Evolutionary conservation across 192 early-diverging fungal species (phyloP).

Genomic region (Ambispora gerdemannii): DNA sequence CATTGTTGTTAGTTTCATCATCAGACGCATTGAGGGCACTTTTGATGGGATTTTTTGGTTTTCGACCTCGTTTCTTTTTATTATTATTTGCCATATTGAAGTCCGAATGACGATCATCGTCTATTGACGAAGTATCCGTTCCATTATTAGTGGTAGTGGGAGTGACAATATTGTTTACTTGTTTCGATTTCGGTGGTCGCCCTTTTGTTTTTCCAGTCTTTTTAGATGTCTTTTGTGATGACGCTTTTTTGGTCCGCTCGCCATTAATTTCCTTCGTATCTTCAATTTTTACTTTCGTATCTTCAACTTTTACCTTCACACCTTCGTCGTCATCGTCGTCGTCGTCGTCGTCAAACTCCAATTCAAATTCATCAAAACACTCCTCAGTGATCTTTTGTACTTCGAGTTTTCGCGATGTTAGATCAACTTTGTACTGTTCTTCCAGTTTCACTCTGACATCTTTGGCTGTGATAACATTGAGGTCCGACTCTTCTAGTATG

Average conservation of each 20-base stretch:
- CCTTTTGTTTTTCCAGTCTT: conserved; percentile 1
- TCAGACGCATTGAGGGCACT: conserved; percentile 4
- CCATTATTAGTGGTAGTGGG: not conserved
- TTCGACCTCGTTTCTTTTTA: conserved; percentile 25
- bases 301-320: not conserved
- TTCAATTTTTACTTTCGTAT: not conserved
- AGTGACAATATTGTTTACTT: too few relatives aligned
- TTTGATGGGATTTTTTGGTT: conserved; percentile 11
- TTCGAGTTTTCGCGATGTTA: conserved; percentile 1
- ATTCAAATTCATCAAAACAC: conserved; percentile 23
- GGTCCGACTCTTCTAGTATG: conserved; percentile 2
- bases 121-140: conserved; percentile 10
- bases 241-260: not conserved
- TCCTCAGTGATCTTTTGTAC: conserved; percentile 14
- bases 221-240: not conserved
- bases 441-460: conserved; percentile 8
- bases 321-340: not conserved
- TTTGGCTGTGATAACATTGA: not conserved
- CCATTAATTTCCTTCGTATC: not conserved
- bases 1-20: conserved; percentile 19
- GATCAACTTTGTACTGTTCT: conserved; percentile 10
- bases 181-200: not conserved
- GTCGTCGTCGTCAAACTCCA: not conserved
- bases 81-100: too few relatives aligned
- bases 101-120: conserved; percentile 12